Base-by-base conservation (phyloP, 78 protist species). In the Corallochytrium limacisporum region DNA sequence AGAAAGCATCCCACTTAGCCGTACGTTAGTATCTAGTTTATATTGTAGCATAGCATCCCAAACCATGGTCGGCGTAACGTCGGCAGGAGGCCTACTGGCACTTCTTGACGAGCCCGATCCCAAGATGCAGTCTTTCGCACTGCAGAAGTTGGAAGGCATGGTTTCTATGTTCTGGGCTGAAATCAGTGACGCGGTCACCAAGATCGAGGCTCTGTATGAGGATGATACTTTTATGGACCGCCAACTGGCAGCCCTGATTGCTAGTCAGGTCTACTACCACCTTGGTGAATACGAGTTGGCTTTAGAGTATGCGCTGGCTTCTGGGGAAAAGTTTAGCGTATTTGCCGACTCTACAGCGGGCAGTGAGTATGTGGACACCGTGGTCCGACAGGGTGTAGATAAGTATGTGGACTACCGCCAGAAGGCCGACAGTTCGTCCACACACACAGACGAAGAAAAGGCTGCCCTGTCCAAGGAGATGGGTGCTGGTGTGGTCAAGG, bases 241-340 rank as follows among this genome's bases (percentile, higher is more conserved):
- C n/a, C 20, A 74, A 31, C 54, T 71, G 13, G 94, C 90, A 0
- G 85, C 94, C 3, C 84, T 88, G 7, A 61, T 85, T 12, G 81
- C 80, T 7, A n/a, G 81, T 28, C 28, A 84, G 80, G 91, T 92
- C 49, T 92, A 87, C 76, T 95, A 83, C 62, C 92, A 92, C 77
- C 78, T 95, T 10, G 87, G 83, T 22, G 88, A 72, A 60, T 73
- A 60, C 32, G 44, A 29, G 18, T 89, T 89, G 24, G 67, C 97
- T 3, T 65, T 92, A 68, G 3, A 2, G 4, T 86, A 38, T 46
- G 95, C 99, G 2, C 78, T 95, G 20, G 59, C 65, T 26, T 89
- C 98, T 15, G 97, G 92, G 18, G 18, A 43, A 10, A 38, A 70
- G 22, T 89, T 95, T 50, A 79, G 85, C 63, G 75, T 90, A 31